Conservation (phyloP, 768 basidiomycete species). For the Hericium rajendrae region DNA sequence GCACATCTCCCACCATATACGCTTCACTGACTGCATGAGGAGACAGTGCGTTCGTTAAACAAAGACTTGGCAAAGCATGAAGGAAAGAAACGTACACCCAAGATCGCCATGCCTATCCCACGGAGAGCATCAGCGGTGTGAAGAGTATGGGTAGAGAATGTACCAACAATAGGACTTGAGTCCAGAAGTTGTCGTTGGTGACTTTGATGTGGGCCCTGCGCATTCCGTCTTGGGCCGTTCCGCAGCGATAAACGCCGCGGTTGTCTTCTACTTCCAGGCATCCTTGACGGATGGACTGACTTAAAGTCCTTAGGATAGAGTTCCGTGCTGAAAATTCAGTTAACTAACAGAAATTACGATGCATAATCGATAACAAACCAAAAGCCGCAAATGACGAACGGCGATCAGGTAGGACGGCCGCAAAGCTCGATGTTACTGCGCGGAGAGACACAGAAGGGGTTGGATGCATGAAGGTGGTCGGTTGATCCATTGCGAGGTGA, state of each 20-base stretch:
- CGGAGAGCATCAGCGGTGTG: not conserved
- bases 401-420: not conserved
- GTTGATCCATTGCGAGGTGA: not conserved
- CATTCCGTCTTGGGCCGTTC: conserved; percentile 8
- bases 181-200: conserved; percentile 24
- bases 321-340: conserved; percentile 15
- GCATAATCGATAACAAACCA: not conserved
- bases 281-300: conserved; percentile 17
- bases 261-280: conserved; percentile 21
- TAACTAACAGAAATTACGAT: not conserved
- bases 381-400: conserved; percentile 1
- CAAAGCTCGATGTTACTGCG: not conserved
- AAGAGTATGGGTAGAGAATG: not conserved
- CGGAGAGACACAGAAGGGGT: not conserved
- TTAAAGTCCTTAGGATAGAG: conserved; percentile 19
- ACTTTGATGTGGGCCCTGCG: conserved; percentile 18
- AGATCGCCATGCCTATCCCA: conserved; percentile 22
- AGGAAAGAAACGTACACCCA: conserved; percentile 19
- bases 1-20: conserved; percentile 26
- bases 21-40: conserved; percentile 25
- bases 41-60: too few relatives aligned
- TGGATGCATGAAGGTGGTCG: not conserved
- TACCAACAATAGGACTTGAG: conserved; percentile 23
- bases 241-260: conserved; percentile 17
- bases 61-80: too few relatives aligned